Evolutionary conservation across 305 asterid species (phyloP).

Genomic region (Fraxinus angustifolia): DNA sequence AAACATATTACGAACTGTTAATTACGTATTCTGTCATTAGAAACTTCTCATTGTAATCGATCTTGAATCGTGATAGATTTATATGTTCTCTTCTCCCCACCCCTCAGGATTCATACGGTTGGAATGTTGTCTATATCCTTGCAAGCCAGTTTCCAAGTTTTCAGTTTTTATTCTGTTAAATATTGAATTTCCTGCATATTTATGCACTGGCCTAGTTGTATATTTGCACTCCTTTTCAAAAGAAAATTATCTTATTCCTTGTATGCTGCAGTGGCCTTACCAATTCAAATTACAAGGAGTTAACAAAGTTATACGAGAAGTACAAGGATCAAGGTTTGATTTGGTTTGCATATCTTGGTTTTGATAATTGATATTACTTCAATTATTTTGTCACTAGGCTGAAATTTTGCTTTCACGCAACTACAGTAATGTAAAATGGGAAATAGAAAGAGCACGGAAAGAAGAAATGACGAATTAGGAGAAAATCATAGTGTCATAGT

Average conservation of each 20-base stretch:
- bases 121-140: not conserved
- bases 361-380: not conserved
- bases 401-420: not conserved
- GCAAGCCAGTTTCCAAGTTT: not conserved
- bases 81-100: not conserved
- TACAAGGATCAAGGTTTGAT: conserved; percentile 79
- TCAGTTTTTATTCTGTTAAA: not conserved
- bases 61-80: not conserved
- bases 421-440: not conserved
- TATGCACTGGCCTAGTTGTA: not conserved
- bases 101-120: not conserved
- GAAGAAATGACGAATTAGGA: not conserved
- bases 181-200: not conserved
- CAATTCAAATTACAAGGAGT: conserved; percentile 66
- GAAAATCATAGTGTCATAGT: not conserved
- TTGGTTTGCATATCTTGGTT: not conserved
- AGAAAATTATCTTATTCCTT: not conserved
- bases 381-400: not conserved
- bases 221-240: not conserved
- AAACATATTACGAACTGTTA: not conserved
- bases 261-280: conserved; percentile 70
- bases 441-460: not conserved
- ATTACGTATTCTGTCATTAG: not conserved
- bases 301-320: conserved; percentile 60
- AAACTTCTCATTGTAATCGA: not conserved